Conservation (phyloP, 2,329 filamentous ascomycete genomes). For the Pleomassaria siparia region DNA sequence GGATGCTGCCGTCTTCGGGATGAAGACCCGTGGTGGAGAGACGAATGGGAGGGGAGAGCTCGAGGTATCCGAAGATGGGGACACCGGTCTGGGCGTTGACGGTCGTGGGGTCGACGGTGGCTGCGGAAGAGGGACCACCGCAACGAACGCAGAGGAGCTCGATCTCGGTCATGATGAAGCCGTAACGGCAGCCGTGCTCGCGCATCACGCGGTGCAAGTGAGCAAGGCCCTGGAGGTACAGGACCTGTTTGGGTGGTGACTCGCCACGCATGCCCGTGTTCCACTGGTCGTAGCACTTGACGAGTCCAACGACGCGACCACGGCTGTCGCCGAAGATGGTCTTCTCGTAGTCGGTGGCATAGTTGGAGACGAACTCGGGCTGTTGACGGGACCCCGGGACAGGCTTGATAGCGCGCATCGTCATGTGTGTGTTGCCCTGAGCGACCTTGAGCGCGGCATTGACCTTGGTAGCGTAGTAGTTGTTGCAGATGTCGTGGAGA, state of each 20-base stretch:
- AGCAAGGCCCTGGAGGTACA: slow-evolving; percentile 83
- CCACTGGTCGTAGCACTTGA: slow-evolving; percentile 90
- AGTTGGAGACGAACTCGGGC: slow-evolving; percentile 67
- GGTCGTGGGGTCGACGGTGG: slow-evolving; percentile 37
- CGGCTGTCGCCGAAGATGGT: slow-evolving; percentile 50
- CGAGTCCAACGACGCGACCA: slow-evolving; percentile 75
- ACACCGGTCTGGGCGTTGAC: slow-evolving; percentile 52
- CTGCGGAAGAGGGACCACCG: slow-evolving; percentile 52
- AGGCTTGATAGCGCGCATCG: slow-evolving; percentile 46
- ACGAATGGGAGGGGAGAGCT: slow-evolving; percentile 64
- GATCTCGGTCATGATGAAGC: slow-evolving; percentile 95
- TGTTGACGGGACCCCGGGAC: slow-evolving; percentile 54
- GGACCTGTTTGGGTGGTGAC: slow-evolving; percentile 78
- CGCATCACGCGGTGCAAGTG: slow-evolving; percentile 91
- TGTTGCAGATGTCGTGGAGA: slow-evolving; percentile 73
- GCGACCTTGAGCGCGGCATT: slow-evolving; percentile 81
- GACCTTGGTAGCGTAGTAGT: slow-evolving; percentile 81
- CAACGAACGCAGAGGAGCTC: slow-evolving; percentile 89
- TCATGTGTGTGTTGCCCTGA: slow-evolving; percentile 64
- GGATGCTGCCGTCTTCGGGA: slow-evolving; percentile 44
- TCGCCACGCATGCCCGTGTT: slow-evolving; percentile 92
- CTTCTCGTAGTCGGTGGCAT: slow-evolving; percentile 55
- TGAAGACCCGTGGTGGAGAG: slow-evolving; percentile 48
- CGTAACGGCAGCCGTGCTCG: slow-evolving; percentile 88
- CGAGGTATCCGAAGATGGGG: slow-evolving; percentile 86